Conservation (phyloP, 345 rosid species). For the Rhodamnia rubescens region DNA sequence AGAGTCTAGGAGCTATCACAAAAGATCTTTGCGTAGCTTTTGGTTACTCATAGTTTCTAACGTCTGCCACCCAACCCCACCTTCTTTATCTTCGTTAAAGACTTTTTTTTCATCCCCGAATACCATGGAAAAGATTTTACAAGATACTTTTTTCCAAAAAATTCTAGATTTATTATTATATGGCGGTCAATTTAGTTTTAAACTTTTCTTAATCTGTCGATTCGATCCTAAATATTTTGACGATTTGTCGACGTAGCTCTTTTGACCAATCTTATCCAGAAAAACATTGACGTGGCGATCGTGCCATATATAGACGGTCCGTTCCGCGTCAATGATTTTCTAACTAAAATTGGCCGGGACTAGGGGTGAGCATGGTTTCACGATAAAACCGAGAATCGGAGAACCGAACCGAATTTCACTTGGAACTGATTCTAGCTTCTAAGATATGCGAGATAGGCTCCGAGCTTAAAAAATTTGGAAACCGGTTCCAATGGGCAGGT, state of each 20-base stretch:
- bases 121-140: neutral
- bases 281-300: fast-evolving
- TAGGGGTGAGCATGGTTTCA: too few species aligned
- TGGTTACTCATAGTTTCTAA: neutral
- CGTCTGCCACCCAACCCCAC: neutral
- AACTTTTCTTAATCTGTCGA: neutral
- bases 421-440: too few species aligned
- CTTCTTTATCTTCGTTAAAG: neutral
- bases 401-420: too few species aligned
- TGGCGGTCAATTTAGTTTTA: too few species aligned
- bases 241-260: fast-evolving
- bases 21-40: neutral
- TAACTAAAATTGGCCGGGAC: neutral
- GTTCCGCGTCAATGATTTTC: neutral
- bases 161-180: too few species aligned
- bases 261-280: neutral
- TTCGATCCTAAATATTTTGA: fast-evolving
- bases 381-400: too few species aligned
- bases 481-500: too few species aligned
- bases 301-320: too few species aligned
- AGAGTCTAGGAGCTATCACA: neutral
- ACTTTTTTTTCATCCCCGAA: neutral
- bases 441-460: too few species aligned
- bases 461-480: too few species aligned
- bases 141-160: neutral